A percentile compares a stretch with the other conserved stretches of the same genome.
Evolutionary conservation across 805 yeast species (phyloP).

Genomic region (Spathaspora sp.): DNA sequence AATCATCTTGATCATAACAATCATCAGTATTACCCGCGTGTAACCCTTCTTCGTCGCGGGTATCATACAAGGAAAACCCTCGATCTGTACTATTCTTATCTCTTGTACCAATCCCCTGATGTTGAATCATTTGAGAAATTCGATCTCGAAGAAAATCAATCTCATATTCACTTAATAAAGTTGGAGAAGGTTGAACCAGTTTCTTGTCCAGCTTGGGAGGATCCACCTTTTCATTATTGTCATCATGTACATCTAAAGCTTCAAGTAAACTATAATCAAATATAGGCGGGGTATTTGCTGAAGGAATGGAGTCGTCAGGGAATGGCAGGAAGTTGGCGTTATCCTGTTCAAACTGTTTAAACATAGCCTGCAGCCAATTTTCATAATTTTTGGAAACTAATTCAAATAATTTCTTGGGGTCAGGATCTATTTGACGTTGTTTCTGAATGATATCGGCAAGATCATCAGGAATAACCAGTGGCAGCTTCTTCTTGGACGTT

Average conservation of each 20-base stretch:
- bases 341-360: slow-evolving; percentile 20
- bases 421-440: slow-evolving; percentile 5
- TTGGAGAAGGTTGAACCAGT: neutral
- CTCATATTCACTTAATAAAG: slow-evolving; percentile 21
- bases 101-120: neutral
- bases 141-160: slow-evolving; percentile 25
- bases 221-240: neutral
- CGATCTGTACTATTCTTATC: neutral
- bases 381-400: slow-evolving; percentile 34
- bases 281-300: slow-evolving; percentile 12
- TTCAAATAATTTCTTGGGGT: slow-evolving; percentile 27
- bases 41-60: slow-evolving; percentile 37
- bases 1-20: slow-evolving; percentile 27
- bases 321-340: slow-evolving; percentile 9
- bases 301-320: slow-evolving; percentile 16
- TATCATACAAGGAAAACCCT: slow-evolving; percentile 33
- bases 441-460: neutral
- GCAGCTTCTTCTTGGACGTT: neutral
- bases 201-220: neutral
- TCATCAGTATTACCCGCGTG: slow-evolving; percentile 28
- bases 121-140: slow-evolving; percentile 21
- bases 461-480: neutral
- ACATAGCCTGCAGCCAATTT: slow-evolving; percentile 33
- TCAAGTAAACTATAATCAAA: slow-evolving; percentile 27
- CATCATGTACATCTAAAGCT: slow-evolving; percentile 17